phyloP scores from a whole-genome alignment of 1,284 basidiomycete species.

The Boletus mariae region DNA sequence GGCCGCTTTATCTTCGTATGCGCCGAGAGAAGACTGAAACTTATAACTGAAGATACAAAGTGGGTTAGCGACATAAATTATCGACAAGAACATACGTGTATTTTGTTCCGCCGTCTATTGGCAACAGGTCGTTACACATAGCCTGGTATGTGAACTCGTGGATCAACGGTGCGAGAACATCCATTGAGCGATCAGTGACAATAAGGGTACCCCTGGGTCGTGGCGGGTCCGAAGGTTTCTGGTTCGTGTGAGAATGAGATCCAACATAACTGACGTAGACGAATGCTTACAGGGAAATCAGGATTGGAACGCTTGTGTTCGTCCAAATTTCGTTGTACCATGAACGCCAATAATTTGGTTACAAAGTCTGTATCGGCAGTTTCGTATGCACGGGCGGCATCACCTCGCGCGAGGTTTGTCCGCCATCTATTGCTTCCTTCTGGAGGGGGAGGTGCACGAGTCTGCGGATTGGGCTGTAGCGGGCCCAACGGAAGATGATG shows the following conservation, averaged over 20 bases:
- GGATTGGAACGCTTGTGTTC: constrained; percentile 82
- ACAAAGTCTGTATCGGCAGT: constrained; percentile 67
- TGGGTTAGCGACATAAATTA: background rate
- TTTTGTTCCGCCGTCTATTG: constrained; percentile 80
- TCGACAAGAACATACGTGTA: constrained; percentile 65
- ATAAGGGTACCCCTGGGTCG: constrained; percentile 82
- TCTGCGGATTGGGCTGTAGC: constrained; percentile 61
- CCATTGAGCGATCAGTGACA: constrained; percentile 95
- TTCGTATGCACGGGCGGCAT: constrained; percentile 62
- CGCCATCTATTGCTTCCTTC: constrained; percentile 66
- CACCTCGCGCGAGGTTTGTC: constrained; percentile 68
- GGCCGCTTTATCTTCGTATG: constrained; percentile 85
- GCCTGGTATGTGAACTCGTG: constrained; percentile 99
- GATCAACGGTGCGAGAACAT: constrained; percentile 84
- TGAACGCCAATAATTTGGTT: constrained; percentile 75
- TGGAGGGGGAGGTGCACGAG: constrained; percentile 57
- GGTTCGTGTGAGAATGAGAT: constrained; percentile 11
- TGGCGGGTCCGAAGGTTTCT: constrained; percentile 64
- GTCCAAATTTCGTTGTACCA: constrained; percentile 79
- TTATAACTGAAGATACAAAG: constrained; percentile 59
- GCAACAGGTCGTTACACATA: constrained; percentile 93
- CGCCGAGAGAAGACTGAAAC: constrained; percentile 79
- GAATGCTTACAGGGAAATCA: constrained; percentile 71
- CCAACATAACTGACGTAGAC: background rate
- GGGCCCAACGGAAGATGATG: constrained; percentile 87